A percentile compares a stretch with the other conserved stretches of the same genome.
Evolutionary conservation across 192 early-diverging fungal genomes (phyloP).

Genomic region (Paraglomus brasilianum): DNA sequence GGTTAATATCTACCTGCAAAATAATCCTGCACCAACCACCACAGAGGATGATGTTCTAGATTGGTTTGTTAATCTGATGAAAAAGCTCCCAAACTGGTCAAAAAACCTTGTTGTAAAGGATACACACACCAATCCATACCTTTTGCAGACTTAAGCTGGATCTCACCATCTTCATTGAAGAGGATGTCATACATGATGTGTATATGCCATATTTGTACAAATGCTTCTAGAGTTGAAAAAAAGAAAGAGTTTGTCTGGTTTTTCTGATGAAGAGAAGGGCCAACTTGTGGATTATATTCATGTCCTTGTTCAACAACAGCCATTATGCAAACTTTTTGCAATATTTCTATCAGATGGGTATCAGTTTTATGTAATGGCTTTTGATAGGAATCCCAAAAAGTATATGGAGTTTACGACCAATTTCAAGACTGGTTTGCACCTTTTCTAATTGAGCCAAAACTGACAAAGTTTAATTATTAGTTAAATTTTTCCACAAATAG

Average conservation of each 20-base stretch:
- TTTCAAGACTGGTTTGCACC: conserved; percentile 8
- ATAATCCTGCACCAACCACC: not conserved
- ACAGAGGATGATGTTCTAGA: conserved; percentile 6
- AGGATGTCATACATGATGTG: not conserved
- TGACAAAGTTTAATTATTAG: too few species aligned
- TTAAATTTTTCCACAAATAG: too few species aligned
- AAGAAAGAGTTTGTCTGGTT: conserved; percentile 10
- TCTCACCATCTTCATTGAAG: conserved; percentile 1
- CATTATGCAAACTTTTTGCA: conserved; percentile 5
- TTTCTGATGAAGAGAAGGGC: conserved; percentile 8
- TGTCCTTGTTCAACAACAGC: conserved; percentile 13
- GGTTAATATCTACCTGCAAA: not conserved
- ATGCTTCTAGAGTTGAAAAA: conserved; percentile 17
- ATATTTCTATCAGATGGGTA: conserved; percentile 16
- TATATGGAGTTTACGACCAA: conserved; percentile 15
- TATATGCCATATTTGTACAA: conserved; percentile 15
- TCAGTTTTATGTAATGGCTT: conserved; percentile 7
- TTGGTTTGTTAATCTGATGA: conserved; percentile 19
- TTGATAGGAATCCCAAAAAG: not conserved
- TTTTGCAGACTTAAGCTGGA: not conserved
- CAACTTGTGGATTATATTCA: conserved; percentile 15
- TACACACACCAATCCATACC: conserved; percentile 6
- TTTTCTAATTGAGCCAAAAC: too few species aligned
- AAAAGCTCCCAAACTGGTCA: not conserved
- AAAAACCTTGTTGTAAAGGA: not conserved